These are phyloP conservation scores for Pythium pectinolyticum DNA, from an alignment of 352 stramenopile genomes.

Conservation along the genomic window DNA sequence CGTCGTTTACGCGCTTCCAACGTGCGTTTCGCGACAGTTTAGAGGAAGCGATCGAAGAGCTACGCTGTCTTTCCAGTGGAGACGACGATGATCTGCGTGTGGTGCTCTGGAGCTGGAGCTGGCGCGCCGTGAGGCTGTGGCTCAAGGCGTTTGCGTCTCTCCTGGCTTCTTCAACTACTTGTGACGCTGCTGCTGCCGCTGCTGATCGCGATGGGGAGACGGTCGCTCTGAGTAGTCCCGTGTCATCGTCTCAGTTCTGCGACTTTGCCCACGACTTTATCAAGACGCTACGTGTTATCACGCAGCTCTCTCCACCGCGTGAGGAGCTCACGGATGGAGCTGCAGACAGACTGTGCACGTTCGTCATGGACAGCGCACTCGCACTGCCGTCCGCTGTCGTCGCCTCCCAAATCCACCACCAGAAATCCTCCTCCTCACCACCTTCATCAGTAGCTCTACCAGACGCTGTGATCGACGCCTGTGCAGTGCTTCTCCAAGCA, in stretches of 20 bases:
- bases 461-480: not conserved
- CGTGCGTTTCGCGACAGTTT: not conserved
- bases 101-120: conserved; percentile 3
- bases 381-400: too few relatives aligned
- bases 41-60: not conserved
- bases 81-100: not conserved
- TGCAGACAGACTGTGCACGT: not conserved
- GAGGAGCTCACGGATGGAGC: not conserved
- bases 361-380: not conserved
- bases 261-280: not conserved
- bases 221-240: too few relatives aligned
- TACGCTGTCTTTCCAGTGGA: too few relatives aligned
- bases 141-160: not conserved
- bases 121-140: conserved; percentile 1
- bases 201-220: not conserved
- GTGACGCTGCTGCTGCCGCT: not conserved
- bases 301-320: not conserved
- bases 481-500: not conserved
- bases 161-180: too few relatives aligned
- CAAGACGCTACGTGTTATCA: not conserved
- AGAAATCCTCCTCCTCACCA: too few relatives aligned
- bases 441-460: not conserved
- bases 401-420: too few relatives aligned
- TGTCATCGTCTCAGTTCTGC: not conserved
- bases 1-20: not conserved